These are phyloP conservation scores for Kondoa malvinella DNA, from an alignment of 768 basidiomycete species.

Conservation along the genomic window DNA sequence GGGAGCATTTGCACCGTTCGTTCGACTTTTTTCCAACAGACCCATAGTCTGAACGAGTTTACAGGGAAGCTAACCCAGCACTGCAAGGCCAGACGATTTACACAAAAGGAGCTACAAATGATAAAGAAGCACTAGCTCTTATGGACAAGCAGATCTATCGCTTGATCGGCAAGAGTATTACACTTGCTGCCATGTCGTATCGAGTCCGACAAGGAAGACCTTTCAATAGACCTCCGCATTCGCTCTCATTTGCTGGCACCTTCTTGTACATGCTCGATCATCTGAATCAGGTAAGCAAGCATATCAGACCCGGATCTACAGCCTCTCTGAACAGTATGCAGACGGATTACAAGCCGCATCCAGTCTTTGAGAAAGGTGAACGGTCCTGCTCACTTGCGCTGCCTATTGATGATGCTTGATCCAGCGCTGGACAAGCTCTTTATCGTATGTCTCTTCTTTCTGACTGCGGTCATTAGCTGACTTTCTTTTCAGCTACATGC, in stretches of 20 bases:
- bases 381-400: too few species aligned
- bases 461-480: background rate
- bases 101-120: constrained; percentile 16
- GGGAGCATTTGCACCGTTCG: constrained; percentile 34
- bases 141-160: constrained; percentile 90
- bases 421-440: constrained; percentile 78
- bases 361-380: constrained; percentile 66
- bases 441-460: constrained; percentile 38
- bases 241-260: constrained; percentile 34
- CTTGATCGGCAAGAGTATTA: constrained; percentile 72
- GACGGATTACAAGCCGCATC: constrained; percentile 55
- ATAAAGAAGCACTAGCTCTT: constrained; percentile 37
- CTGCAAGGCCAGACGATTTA: constrained; percentile 45
- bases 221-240: constrained; percentile 67
- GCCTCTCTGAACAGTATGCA: too few species aligned
- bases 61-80: constrained; percentile 51
- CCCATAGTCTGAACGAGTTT: background rate
- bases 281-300: constrained; percentile 46
- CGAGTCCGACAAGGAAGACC: constrained; percentile 57
- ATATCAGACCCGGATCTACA: too few species aligned
- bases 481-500: constrained; percentile 39
- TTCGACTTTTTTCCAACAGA: background rate
- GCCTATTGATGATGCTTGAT: too few species aligned
- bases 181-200: constrained; percentile 47
- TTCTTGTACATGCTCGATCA: constrained; percentile 87